Conservation (phyloP, 148 eudicot species). For the Linanthus parryae region DNA sequence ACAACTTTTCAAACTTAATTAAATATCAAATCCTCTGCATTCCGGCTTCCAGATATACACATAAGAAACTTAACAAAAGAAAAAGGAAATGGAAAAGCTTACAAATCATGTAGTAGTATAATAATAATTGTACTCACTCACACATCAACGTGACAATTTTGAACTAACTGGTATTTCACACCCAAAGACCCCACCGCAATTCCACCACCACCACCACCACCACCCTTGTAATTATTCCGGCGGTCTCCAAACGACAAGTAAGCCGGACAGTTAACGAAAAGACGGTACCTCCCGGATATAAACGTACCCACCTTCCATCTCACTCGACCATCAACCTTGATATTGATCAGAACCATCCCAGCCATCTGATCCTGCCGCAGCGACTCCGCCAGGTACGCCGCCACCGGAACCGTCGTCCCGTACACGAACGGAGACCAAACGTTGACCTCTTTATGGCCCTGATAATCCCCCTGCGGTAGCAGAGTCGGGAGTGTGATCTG, state of each 20-base stretch:
- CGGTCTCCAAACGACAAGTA: slow-evolving; percentile 6
- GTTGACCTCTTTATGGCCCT: slow-evolving; percentile 30
- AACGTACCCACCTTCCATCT: slow-evolving; percentile 40
- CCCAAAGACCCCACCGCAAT: slow-evolving; percentile 7
- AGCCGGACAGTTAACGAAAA: slow-evolving; percentile 39
- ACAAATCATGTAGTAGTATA: too few relatives aligned
- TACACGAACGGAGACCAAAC: slow-evolving; percentile 41
- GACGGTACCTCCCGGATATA: slow-evolving; percentile 33
- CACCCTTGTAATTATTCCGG: too few relatives aligned
- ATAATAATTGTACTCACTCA: too few relatives aligned
- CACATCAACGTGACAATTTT: slow-evolving; percentile 13
- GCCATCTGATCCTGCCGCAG: slow-evolving; percentile 21
- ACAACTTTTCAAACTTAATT: too few relatives aligned
- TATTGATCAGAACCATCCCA: slow-evolving; percentile 20
- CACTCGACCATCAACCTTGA: slow-evolving; percentile 30
- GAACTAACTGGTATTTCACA: slow-evolving; percentile 13
- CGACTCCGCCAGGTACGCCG: slow-evolving; percentile 21
- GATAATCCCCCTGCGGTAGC: slow-evolving; percentile 25
- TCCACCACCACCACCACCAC: too few relatives aligned
- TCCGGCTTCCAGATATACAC: too few relatives aligned
- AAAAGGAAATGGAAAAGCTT: too few relatives aligned
- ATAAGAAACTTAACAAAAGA: too few relatives aligned
- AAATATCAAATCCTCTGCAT: too few relatives aligned
- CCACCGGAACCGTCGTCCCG: slow-evolving; percentile 28
- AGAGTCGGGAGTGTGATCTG: slow-evolving; percentile 39